Evolutionary conservation across 1,139 yeast genomes (phyloP).

Genomic region (Entelexis sorbosivorans): DNA sequence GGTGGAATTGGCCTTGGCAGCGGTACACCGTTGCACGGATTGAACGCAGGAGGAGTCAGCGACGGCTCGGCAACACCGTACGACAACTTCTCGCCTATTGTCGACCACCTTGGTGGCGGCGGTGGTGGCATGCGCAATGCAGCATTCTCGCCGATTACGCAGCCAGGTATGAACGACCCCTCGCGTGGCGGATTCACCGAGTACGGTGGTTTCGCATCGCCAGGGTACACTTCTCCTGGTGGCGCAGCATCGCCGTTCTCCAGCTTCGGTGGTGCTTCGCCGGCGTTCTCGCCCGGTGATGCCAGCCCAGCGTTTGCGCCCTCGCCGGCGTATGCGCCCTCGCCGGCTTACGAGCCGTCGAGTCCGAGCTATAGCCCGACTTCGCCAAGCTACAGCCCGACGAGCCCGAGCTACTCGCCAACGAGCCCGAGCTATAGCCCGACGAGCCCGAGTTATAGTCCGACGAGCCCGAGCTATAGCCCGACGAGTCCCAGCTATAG

Average conservation of each 20-base stretch:
- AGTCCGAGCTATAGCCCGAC: conserved; percentile 63
- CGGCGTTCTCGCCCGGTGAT: conserved; percentile 45
- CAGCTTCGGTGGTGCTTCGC: conserved; percentile 51
- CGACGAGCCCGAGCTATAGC: conserved; percentile 61
- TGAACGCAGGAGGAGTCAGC: conserved; percentile 27
- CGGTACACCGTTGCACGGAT: conserved; percentile 12
- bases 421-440: conserved; percentile 49
- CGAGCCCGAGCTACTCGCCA: conserved; percentile 47
- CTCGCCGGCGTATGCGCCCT: conserved; percentile 61
- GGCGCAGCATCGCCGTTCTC: conserved; percentile 62
- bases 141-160: conserved; percentile 88
- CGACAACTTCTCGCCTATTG: conserved; percentile 65
- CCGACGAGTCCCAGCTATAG: conserved; percentile 38
- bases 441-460: conserved; percentile 33
- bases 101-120: conserved; percentile 56
- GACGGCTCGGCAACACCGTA: conserved; percentile 96
- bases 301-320: conserved; percentile 57
- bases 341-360: conserved; percentile 42
- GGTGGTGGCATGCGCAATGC: conserved; percentile 38
- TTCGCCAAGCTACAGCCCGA: conserved; percentile 35
- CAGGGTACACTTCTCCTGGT: conserved; percentile 57
- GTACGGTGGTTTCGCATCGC: conserved; percentile 54
- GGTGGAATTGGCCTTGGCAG: conserved; percentile 26
- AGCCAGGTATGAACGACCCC: conserved; percentile 71
- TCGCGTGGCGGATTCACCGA: conserved; percentile 81